Percentiles rank a stretch among this genome's conserved stretches.
Evolutionary conservation across 1,284 basidiomycete species (phyloP).

Genomic region (Rhizoctonia solani): DNA sequence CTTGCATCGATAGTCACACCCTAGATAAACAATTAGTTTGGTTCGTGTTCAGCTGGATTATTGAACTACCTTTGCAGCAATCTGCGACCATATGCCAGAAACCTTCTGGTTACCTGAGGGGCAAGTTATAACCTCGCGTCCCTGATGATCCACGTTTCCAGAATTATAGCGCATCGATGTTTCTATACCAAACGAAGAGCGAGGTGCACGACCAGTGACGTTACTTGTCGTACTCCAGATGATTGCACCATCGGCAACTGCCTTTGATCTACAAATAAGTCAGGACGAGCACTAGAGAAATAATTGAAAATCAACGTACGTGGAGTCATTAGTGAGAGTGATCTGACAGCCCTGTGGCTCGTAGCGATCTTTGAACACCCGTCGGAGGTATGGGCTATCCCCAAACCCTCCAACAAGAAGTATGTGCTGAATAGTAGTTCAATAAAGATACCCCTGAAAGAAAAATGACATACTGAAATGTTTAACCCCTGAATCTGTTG

Average conservation of each 20-base stretch:
- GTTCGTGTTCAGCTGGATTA: background rate
- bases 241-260: no score
- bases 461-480: background rate
- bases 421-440: conserved; percentile 4
- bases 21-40: background rate
- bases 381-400: conserved; percentile 30
- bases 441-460: background rate
- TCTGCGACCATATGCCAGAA: background rate
- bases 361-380: background rate
- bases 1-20: conserved; percentile 11
- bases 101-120: background rate
- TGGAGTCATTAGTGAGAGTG: conserved; percentile 5
- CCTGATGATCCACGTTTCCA: background rate
- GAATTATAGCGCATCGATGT: background rate
- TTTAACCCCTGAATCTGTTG: background rate
- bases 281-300: background rate
- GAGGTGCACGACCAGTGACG: conserved; percentile 12
- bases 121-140: background rate
- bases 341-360: background rate
- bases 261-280: no score
- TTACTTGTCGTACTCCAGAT: conserved; percentile 3
- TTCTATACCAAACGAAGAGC: conserved; percentile 16
- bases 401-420: conserved; percentile 34
- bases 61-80: conserved; percentile 5
- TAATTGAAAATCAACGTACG: conserved; percentile 8